These are phyloP conservation scores for Colletotrichum scovillei DNA, from an alignment of 2,329 filamentous ascomycete genomes.

Conservation along the genomic window DNA sequence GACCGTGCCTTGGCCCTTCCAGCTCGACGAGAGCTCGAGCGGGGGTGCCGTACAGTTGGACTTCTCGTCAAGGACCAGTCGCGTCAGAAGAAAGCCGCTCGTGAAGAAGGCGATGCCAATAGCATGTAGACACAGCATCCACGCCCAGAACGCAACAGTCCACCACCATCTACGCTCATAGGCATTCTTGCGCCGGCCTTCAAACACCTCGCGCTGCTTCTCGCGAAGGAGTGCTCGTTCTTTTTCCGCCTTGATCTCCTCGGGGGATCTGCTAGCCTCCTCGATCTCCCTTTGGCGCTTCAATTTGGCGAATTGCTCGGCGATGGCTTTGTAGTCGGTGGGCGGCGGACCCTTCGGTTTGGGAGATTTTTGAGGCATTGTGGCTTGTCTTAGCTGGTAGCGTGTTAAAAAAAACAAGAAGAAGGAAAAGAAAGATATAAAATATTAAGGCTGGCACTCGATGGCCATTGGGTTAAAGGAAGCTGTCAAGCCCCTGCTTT, in stretches of 20 bases:
- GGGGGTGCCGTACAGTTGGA: conserved; percentile 78
- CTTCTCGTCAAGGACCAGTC: conserved; percentile 81
- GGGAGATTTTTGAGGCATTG: conserved; percentile 33
- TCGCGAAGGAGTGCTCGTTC: conserved; percentile 53
- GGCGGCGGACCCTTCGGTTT: conserved; percentile 23
- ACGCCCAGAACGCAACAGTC: conserved; percentile 75
- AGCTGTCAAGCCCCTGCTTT: conserved; percentile 29
- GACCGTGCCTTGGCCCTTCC: conserved; percentile 55
- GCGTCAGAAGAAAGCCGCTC: conserved; percentile 91
- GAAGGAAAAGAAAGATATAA: conserved; percentile 21
- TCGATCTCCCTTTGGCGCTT: conserved; percentile 60
- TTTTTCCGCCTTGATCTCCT: conserved; percentile 40
- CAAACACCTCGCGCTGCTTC: conserved; percentile 57
- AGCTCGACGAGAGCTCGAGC: conserved; percentile 57
- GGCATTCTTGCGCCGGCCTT: conserved; percentile 57
- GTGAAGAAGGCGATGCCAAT: conserved; percentile 92
- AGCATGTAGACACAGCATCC: conserved; percentile 79
- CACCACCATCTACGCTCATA: conserved; percentile 67
- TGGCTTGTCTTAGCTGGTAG: neutral
- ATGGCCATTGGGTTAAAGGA: conserved; percentile 29
- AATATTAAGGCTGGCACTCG: conserved; percentile 26
- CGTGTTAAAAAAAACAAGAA: neutral
- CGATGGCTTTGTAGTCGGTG: conserved; percentile 64
- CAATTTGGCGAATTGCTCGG: conserved; percentile 64
- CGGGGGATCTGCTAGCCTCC: conserved; percentile 47